Evolutionary conservation across 257 asterid species (phyloP).

Genomic region (Eustoma russellianum): DNA sequence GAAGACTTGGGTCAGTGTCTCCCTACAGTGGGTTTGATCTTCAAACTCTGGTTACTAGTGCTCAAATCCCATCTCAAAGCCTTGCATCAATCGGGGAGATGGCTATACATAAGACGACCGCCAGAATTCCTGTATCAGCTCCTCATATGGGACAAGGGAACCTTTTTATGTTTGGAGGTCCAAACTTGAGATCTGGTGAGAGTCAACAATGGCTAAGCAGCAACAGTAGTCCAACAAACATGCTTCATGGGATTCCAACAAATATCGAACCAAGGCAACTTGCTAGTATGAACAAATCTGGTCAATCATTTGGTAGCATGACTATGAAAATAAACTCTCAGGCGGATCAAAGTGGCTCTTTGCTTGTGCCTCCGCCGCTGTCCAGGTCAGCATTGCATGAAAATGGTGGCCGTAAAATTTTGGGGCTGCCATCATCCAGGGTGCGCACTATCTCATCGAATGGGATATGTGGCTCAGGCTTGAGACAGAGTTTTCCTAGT

Average conservation of each 20-base stretch:
- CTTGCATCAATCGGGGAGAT: constrained; percentile 65
- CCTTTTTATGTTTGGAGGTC: constrained; percentile 59
- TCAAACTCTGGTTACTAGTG: constrained; percentile 57
- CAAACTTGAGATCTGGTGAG: constrained; percentile 35
- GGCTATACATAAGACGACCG: constrained; percentile 28
- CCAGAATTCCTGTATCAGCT: constrained; percentile 37
- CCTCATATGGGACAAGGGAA: constrained; percentile 55
- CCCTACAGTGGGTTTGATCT: constrained; percentile 38
- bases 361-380: constrained; percentile 32
- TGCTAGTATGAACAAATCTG: constrained; percentile 53
- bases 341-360: constrained; percentile 27
- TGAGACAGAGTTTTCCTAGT: constrained; percentile 23
- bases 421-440: constrained; percentile 25
- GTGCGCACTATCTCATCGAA: constrained; percentile 32
- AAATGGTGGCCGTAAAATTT: constrained; percentile 24
- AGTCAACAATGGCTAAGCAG: constrained; percentile 38
- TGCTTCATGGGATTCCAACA: constrained; percentile 46
- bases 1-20: constrained; percentile 32
- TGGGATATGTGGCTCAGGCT: constrained; percentile 22
- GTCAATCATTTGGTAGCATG: constrained; percentile 39
- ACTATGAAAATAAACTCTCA: constrained; percentile 39
- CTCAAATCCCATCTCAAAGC: constrained; percentile 62
- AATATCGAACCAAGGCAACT: constrained; percentile 85
- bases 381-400: constrained; percentile 34
- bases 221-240: constrained; percentile 38